Percentiles rank a stretch among this genome's conserved stretches.
These are phyloP conservation scores for Coemansia furcata DNA, from an alignment of 192 early-diverging fungal genomes.

Conservation along the genomic window DNA sequence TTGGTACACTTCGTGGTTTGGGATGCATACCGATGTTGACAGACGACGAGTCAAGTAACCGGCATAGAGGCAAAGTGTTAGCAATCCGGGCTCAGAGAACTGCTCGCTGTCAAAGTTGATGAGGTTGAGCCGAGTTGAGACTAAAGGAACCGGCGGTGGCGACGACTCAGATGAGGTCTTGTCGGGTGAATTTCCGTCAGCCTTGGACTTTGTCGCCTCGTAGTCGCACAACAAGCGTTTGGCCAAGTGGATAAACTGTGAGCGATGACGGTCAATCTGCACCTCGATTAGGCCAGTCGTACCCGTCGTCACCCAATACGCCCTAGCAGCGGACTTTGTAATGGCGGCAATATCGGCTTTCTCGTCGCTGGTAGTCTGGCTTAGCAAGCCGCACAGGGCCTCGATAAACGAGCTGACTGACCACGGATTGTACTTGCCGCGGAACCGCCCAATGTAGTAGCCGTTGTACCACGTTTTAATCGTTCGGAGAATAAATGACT, in stretches of 20 bases:
- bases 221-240: constrained; percentile 15
- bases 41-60: constrained; percentile 18
- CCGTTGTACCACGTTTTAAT: constrained; percentile 33
- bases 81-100: constrained; percentile 23
- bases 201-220: background rate
- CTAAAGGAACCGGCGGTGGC: constrained; percentile 2
- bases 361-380: constrained; percentile 3
- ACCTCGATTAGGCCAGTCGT: constrained; percentile 16
- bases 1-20: constrained; percentile 31
- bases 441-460: constrained; percentile 34
- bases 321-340: constrained; percentile 6
- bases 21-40: constrained; percentile 24
- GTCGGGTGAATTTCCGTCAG: background rate
- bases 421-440: constrained; percentile 14
- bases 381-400: constrained; percentile 7
- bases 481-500: constrained; percentile 12
- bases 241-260: constrained; percentile 10
- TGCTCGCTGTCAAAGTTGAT: constrained; percentile 13
- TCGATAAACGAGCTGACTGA: constrained; percentile 7
- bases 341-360: background rate
- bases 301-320: constrained; percentile 22
- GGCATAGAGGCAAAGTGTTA: constrained; percentile 23
- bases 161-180: background rate
- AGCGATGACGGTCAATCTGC: constrained; percentile 11
- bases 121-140: constrained; percentile 8